phyloP scores from a whole-genome alignment of 1,284 basidiomycete species.

The Cutaneotrichosporon sp. region DNA sequence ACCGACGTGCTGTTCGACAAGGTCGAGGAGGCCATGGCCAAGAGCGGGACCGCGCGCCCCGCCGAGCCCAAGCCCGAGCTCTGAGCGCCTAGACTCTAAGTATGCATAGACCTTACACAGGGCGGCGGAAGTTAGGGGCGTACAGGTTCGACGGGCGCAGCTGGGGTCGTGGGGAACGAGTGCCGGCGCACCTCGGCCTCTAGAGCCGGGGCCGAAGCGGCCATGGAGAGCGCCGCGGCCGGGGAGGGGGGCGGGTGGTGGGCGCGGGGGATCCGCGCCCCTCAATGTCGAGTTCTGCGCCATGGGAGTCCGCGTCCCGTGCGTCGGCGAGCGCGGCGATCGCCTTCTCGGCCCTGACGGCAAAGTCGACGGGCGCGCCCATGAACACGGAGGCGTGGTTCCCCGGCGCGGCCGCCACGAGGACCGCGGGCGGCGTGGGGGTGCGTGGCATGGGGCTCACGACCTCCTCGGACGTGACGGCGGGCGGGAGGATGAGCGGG shows the following conservation, averaged over 20 bases:
- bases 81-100: slow-evolving; percentile 4
- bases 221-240: background rate
- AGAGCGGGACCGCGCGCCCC: slow-evolving; percentile 14
- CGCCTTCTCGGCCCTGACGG: background rate
- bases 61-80: background rate
- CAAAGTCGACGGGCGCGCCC: background rate
- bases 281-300: background rate
- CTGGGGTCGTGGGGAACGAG: background rate
- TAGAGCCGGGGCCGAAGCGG: background rate
- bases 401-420: background rate
- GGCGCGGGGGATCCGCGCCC: background rate
- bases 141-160: too few relatives aligned
- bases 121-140: background rate
- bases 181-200: background rate
- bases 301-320: background rate
- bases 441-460: background rate
- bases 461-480: background rate
- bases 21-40: slow-evolving; percentile 51
- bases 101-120: background rate
- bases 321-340: background rate
- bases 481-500: background rate
- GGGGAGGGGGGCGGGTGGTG: background rate
- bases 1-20: slow-evolving; percentile 57
- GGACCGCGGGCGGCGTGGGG: background rate
- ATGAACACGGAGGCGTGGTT: background rate